Base-by-base conservation (phyloP, 129 eudicot genomes). In the Scalesia atractyloides region DNA sequence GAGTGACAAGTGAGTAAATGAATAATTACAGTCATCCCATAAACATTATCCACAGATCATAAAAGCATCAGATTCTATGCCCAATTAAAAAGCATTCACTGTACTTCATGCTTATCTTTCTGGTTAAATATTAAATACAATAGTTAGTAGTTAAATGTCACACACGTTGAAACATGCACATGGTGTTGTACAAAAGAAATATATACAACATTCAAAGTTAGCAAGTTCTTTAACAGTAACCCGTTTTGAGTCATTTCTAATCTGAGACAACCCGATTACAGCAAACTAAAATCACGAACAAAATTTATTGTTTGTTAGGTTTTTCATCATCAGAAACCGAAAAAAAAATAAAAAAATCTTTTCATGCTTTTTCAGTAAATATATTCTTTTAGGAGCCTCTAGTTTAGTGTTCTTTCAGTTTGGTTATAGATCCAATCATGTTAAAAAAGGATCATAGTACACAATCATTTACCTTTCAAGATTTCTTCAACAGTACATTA, bases 51-150 rank as follows among this genome's bases (percentile, higher is more conserved):
- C 53, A 54, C 53, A 54, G 61, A 26, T 75, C 43, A 48, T 62
- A 56, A 69, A 79, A 79, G 87, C 68, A 86, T 74, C 73, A 22
- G 81, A 81, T 84, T 65, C 82, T 20, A 62, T 54, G 44, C 76
- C 58, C 70, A 69, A 58, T 60, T 69, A 39, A 59, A 68, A 68
- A 69, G 13, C 39, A 37, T 57, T 57, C 20, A 13, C 44, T 39
- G 26, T 56, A 19, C 15, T 15, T 7, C 37, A 41, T 53, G 26
- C 24, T 72, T 72, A 72, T 72, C 48, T n/a, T n/a, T 44, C 24
- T 54, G 26, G 16, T 18, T 59, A 44, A 26, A 60, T 22, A 33
- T 56, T 22, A 17, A 64, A 74, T 64, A 14, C 54, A 20, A 52
- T 52, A 1, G 18, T 64, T 36, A 49, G 44, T 37, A 37, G 9